Base-by-base conservation (phyloP, 2,329 filamentous ascomycete species). In the Colletotrichum cordylinicola region DNA sequence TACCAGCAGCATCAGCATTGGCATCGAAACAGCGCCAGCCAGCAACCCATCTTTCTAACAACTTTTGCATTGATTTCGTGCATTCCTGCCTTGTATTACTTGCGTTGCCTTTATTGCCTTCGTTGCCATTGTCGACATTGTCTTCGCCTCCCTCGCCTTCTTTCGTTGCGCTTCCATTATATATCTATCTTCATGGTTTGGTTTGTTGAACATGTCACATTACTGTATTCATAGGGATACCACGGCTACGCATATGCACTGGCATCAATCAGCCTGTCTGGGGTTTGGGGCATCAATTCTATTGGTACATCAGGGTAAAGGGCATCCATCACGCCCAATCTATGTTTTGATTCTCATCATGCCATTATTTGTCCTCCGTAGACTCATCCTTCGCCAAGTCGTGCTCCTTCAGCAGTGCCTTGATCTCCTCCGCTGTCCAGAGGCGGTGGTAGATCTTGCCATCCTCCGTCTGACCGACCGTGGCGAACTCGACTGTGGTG, bases 381-480 rank as follows among this genome's bases (percentile, higher is more conserved):
- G 92, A 92, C 83, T 96, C 94, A 79, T 93, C 91, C 90, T 98
- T 98, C 77, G 95, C 96, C 84, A 99, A 87, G 80, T 96, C 96
- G 82, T 99, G 96, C 89, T 98, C 95, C 90, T 96, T 98, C 82
- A 99, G 89, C 85, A 99, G 89, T 67, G 94, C 93, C 84, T 95
- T 96, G 82, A 99, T 99, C 89, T 98, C 97, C 79, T 99, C 96
- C 60, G 96, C 96, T 81, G 93, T 94, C 97, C 97, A 99, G 78
- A 99, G 91, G 84, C 98, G 95, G 87, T 99, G 97, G 89, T 98
- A 99, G 86, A 99, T 96, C 89, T 96, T 97, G 82, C 97, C 97
- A 79, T 96, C 93, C 86, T 96, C 94, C 80, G 96, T 98, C 88
- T 96, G 95, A 81, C 97, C 98, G 77, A 99, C 96, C 37, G 98